Evolutionary conservation across 2,329 filamentous ascomycete species (phyloP), one percentile per base, ranked within the genome.

Genomic region (Polychaeton citri): DNA sequence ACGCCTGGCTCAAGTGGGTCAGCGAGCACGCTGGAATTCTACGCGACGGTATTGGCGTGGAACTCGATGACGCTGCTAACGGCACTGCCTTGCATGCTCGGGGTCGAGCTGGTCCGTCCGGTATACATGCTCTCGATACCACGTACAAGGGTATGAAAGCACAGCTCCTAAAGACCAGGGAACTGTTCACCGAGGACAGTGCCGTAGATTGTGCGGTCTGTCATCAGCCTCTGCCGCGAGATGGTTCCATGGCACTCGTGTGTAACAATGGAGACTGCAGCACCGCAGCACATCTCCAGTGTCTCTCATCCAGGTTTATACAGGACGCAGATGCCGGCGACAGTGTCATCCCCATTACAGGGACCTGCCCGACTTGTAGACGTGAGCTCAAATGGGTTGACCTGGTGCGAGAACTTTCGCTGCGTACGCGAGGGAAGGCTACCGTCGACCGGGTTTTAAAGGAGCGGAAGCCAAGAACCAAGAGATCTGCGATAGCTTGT

Each of bases 331-430:
- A 50, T 4, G 45, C 50, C 16, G 47, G 55, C 12, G 7, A 20
- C 24, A 47, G 50, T 2, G 49, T 93, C 2, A 51, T 93, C 1
- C 88, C 88, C 0, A 64, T 72, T 2, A 53, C 66, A 21, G 86
- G 85, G 2, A 57, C 49, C 2, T 96, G 88, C 59, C 84, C 84
- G 0, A 61, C 62, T 15, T 96, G 88, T 52, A 59, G 66, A 1
- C 64, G 65, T 0, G 57, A 64, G 4, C 60, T 86, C 2, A 55
- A 66, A 34, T 96, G 88, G 88, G 65, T 68, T 0, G 72, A 81
- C 33, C 73, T 95, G 61, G 80, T 92, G 63, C 87, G 77, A 52
- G 87, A 93, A 53, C 59, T 93, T 47, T 90, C 72, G 34, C 60
- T 94, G 33, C 71, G 88, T 20, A 64, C 74, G 21, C 71, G 83